Base-by-base conservation (phyloP, 176 grass and related monocot species). In the Bothriochloa decipiens region DNA sequence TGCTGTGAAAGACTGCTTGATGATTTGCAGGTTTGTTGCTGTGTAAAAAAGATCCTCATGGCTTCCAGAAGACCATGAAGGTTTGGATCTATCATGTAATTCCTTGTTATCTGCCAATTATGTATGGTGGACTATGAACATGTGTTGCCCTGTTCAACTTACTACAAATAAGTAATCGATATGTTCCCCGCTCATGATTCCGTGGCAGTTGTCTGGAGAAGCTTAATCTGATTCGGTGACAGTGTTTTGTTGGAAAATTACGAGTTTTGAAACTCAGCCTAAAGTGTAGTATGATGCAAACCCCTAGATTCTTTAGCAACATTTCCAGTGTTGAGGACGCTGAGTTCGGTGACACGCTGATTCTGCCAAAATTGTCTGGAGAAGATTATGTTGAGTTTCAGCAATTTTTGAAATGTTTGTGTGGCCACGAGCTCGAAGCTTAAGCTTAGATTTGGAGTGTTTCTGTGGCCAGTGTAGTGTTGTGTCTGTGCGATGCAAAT, bases 1-100 rank as follows among this genome's bases (percentile, higher is more conserved):
- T 86, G 41, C 47, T 80, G 68, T 89, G 75, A 81, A 71, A 67
- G 74, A 87, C 79, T 41, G 81, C 81, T 89, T 89, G 90, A 64
- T 85, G 42, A 79, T 89, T 89, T 91, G 46, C 67, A 23, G 39
- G 81, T 88, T 82, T 94, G 87, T 87, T 77, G 75, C 86, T 47
- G 83, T 74, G 65, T 85, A 88, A 90, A 78, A 84, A 87, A 85
- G 29, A 55, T 70, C 78, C 81, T 76, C 83, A 72, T 73, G 87
- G 71, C 60, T 80, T 43, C 53, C 68, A 66, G 55, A 64, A 13
- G 76, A 74, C 74, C 83, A 60, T 82, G 87, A 74, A 64, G 75
- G 26, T 86, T 75, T 79, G 84, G 65, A 85, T 89, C 75, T 92
- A 81, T 78, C 83, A 58, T 91, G 83, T 87, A 81, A 60, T 81